Evolutionary conservation across 192 early-diverging fungal species (phyloP).

Genomic region (Linnemannia zychae): DNA sequence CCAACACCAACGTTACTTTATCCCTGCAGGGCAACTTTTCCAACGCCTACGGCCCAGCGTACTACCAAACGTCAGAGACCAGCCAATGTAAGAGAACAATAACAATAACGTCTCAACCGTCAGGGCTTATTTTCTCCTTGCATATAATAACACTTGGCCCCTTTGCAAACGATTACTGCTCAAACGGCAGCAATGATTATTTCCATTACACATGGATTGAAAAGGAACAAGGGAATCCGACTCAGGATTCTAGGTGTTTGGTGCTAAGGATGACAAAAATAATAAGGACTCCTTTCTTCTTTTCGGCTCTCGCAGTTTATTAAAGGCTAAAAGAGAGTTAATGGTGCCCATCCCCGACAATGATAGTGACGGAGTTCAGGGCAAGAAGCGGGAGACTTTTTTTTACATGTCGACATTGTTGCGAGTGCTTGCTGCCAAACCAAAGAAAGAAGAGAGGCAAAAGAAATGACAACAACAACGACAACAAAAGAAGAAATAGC

Average conservation of each 20-base stretch:
- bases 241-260: neutral
- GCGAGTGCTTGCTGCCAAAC: neutral
- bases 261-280: neutral
- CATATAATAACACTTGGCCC: neutral
- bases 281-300: neutral
- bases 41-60: neutral
- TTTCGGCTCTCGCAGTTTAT: neutral
- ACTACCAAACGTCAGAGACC: constrained; percentile 30
- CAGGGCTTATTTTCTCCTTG: neutral
- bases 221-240: neutral
- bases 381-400: neutral
- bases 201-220: neutral
- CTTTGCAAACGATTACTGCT: neutral
- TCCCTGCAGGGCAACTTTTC: constrained; percentile 39
- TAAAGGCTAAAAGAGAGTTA: constrained; percentile 10
- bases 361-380: neutral
- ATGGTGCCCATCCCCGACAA: neutral
- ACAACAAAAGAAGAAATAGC: neutral
- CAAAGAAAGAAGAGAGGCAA: neutral
- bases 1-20: constrained; percentile 8
- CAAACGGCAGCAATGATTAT: neutral
- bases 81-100: constrained; percentile 31
- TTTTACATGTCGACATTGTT: neutral
- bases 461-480: neutral
- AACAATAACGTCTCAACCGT: too few relatives aligned